Conservation (phyloP, 2,329 filamentous ascomycete species). For the Fusarium acutatum region DNA sequence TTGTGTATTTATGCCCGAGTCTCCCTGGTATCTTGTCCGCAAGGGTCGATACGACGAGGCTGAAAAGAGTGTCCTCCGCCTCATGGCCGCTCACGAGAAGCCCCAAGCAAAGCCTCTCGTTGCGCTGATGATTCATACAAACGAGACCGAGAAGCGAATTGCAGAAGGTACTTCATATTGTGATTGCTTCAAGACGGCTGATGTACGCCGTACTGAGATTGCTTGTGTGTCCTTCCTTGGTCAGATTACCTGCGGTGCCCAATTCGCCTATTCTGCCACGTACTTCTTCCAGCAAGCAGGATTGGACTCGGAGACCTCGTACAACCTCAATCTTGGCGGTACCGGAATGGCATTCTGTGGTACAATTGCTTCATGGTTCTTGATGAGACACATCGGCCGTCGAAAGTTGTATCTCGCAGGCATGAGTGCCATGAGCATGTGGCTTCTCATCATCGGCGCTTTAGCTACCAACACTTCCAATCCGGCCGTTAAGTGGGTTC, state of each 20-base stretch:
- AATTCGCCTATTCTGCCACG: background rate
- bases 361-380: background rate
- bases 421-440: background rate
- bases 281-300: background rate
- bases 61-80: background rate
- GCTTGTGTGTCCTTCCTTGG: background rate
- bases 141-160: background rate
- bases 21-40: background rate
- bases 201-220: background rate
- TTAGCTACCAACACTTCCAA: background rate
- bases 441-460: background rate
- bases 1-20: background rate
- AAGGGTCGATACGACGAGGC: background rate
- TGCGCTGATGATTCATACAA: rapidly evolving
- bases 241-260: background rate
- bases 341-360: background rate
- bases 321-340: background rate
- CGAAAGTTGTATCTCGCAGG: background rate
- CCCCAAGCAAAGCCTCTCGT: background rate
- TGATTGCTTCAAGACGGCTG: background rate
- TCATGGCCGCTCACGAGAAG: background rate
- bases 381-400: background rate
- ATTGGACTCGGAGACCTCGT: background rate
- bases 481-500: background rate
- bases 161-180: background rate